Base-by-base conservation (phyloP, 2,329 filamentous ascomycete genomes). In the Stylonectria norvegica region DNA sequence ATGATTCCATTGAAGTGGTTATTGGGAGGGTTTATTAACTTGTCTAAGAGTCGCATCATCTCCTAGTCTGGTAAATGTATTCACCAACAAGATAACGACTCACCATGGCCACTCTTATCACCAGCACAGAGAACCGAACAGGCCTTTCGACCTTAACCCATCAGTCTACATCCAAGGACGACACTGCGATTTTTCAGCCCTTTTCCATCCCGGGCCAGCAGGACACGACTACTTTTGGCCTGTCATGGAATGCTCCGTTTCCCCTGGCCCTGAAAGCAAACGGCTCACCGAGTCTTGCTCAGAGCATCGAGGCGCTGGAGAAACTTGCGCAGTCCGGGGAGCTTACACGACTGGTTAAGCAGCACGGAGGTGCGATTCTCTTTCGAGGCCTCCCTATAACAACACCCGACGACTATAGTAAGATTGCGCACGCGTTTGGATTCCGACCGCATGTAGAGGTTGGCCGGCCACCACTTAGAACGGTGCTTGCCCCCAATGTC, bases 391-490 rank as follows among this genome's bases (percentile, higher is more conserved):
- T 64, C 8, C 60, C 59, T 3, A 57, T 65, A n/a, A 43, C 38
- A 4, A 58, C 49, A 1, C 45, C 62, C 0, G 47, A 62, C 6
- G 57, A 64, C n/a, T 66, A 63, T 38, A 64, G 61, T 20, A 45
- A 53, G 9, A 39, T 64, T 7, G 61, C 61, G 5, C 58, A 65
- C 40, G 60, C 60, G 2, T 65, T 65, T 35, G 61, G 62, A 2
- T 63, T 64, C 19, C 35, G 46, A 5, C 47, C 60, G 1, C 59
- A 66, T 34, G 50, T 60, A 30, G 62, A 65, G 36, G 61, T 66
- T 16, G 61, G 60, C 7, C 46, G 62, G 11, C 61, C 60, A 11
- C 60, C 61, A 2, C 39, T 60, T 20, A 49, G 62, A 11, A 65
- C 58, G 2, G 45, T 63, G 0, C 30, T 64, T 16, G 63, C 60